A percentile compares a stretch with the other conserved stretches of the same genome.
Conservation (phyloP, 2,329 filamentous ascomycete species). For the Verticillium dahliae region DNA sequence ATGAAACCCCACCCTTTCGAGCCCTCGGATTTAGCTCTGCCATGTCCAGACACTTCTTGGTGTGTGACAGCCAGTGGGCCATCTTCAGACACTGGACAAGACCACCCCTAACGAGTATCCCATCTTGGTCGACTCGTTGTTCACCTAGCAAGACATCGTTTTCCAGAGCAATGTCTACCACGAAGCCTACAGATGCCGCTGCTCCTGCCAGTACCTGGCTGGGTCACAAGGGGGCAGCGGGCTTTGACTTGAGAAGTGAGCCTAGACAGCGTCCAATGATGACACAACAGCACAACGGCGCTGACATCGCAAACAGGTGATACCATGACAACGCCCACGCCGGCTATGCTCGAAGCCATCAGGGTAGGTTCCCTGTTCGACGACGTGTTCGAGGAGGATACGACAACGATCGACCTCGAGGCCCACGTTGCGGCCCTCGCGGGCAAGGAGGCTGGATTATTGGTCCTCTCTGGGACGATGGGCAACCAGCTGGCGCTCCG, state of each 20-base stretch:
- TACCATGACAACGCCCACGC: constrained; percentile 64
- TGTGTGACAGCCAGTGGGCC: background rate
- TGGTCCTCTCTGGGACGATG: constrained; percentile 90
- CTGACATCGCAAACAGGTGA: constrained; percentile 30
- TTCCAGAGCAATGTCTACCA: background rate
- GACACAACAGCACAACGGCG: background rate
- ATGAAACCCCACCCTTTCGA: background rate
- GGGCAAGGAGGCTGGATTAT: constrained; percentile 68
- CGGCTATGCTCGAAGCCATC: constrained; percentile 77
- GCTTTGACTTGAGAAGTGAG: constrained; percentile 33
- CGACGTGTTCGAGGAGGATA: constrained; percentile 77
- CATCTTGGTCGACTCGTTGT: background rate
- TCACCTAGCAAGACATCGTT: background rate
- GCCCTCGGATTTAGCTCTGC: background rate
- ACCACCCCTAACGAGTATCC: background rate
- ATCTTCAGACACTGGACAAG: background rate
- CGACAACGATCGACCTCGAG: constrained; percentile 71
- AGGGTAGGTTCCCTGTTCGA: constrained; percentile 69
- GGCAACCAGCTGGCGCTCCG: constrained; percentile 84
- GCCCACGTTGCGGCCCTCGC: constrained; percentile 65
- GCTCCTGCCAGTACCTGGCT: constrained; percentile 21
- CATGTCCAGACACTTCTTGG: background rate
- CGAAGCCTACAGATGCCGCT: background rate
- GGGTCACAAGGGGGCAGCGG: constrained; percentile 28
- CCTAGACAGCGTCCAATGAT: background rate